These are phyloP conservation scores for Trichoderma sp. DNA, from an alignment of 2,329 filamentous ascomycete species.

Conservation along the genomic window DNA sequence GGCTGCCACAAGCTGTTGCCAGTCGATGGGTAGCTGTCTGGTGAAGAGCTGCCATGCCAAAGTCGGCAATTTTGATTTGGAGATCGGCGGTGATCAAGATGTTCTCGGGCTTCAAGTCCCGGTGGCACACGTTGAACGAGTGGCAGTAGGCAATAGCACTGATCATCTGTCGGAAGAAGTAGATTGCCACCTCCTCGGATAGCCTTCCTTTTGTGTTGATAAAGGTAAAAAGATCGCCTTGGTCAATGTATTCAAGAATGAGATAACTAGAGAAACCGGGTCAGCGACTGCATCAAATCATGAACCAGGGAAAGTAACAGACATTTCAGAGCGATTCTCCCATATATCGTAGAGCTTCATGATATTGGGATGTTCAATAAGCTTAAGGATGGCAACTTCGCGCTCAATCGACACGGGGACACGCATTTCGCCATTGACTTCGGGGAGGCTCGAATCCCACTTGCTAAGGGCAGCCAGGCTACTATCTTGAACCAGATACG, in stretches of 20 bases:
- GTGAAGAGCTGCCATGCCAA: slow-evolving; percentile 91
- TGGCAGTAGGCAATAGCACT: slow-evolving; percentile 91
- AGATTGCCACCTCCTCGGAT: slow-evolving; percentile 74
- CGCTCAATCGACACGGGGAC: slow-evolving; percentile 89
- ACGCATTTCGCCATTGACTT: slow-evolving; percentile 58
- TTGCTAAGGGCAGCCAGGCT: slow-evolving; percentile 81
- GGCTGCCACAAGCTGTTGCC: slow-evolving; percentile 89
- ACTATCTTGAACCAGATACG: slow-evolving; percentile 76
- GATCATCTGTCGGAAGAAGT: slow-evolving; percentile 89
- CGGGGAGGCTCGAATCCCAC: slow-evolving; percentile 59
- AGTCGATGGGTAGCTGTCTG: slow-evolving; percentile 77
- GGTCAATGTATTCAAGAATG: slow-evolving; percentile 85
- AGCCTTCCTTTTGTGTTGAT: slow-evolving; percentile 73
- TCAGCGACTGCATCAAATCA: neutral
- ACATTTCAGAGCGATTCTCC: slow-evolving; percentile 96
- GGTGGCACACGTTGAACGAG: slow-evolving; percentile 90
- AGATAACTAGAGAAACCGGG: slow-evolving; percentile 63
- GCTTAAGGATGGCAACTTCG: slow-evolving; percentile 94
- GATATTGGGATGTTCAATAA: slow-evolving; percentile 92
- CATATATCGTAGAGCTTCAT: slow-evolving; percentile 94
- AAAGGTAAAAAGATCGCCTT: slow-evolving; percentile 78
- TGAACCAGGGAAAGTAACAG: slow-evolving; percentile 37
- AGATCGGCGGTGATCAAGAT: slow-evolving; percentile 76
- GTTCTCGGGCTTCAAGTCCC: slow-evolving; percentile 95
- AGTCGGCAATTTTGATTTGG: slow-evolving; percentile 91